phyloP scores from a whole-genome alignment of 768 basidiomycete species.

The Auriculariales sp. region DNA sequence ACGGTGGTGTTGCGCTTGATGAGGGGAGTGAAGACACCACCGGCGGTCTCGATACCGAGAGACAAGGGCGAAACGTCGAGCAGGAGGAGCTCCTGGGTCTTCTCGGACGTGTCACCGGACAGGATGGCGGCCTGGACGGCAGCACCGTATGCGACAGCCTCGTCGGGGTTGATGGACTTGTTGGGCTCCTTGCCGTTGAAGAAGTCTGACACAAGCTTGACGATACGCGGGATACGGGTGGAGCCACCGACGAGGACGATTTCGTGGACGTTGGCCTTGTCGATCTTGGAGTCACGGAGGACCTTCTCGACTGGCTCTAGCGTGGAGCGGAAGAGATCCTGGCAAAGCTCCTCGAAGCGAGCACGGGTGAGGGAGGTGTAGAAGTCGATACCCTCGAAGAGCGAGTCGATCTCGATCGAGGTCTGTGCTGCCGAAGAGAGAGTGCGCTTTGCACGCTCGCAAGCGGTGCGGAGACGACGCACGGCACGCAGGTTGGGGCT shows the following conservation, averaged over 20 bases:
- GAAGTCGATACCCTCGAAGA: constrained; percentile 88
- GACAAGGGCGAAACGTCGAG: constrained; percentile 73
- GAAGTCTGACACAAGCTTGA: constrained; percentile 94
- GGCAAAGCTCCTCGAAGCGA: constrained; percentile 99
- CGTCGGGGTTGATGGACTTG: constrained; percentile 99
- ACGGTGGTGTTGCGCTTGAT: constrained; percentile 99
- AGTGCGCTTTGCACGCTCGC: constrained; percentile 99
- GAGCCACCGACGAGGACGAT: constrained; percentile 99
- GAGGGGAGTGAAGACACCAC: constrained; percentile 97
- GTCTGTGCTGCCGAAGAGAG: constrained; percentile 97
- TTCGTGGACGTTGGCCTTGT: constrained; percentile 80
- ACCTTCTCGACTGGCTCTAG: constrained; percentile 98
- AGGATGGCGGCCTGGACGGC: constrained; percentile 99
- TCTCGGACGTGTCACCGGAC: constrained; percentile 95
- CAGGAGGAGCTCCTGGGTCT: constrained; percentile 97
- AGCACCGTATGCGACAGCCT: constrained; percentile 99
- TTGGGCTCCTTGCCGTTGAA: constrained; percentile 96
- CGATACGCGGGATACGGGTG: constrained; percentile 99
- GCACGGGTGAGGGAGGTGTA: constrained; percentile 98
- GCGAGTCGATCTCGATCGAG: constrained; percentile 97
- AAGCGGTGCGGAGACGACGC: constrained; percentile 88
- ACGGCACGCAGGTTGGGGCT: constrained; percentile 94
- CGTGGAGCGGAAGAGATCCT: constrained; percentile 87
- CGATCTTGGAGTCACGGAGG: constrained; percentile 97
- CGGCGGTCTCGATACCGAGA: constrained; percentile 85